phyloP scores from a whole-genome alignment of 345 rosid genomes.

The Hypericum androsaemum region DNA sequence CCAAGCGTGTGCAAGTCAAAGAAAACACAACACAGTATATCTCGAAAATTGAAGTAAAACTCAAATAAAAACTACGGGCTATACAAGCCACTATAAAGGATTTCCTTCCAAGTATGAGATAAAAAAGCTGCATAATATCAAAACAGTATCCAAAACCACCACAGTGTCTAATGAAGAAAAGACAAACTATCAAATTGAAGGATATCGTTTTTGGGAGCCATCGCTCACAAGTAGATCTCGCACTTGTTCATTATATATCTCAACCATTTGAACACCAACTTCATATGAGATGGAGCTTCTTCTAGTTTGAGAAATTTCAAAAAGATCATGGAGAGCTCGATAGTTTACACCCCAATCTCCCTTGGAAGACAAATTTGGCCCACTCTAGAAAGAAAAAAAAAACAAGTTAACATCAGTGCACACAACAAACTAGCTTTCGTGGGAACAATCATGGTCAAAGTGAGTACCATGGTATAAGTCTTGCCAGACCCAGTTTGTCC shows the following conservation, averaged over 20 bases:
- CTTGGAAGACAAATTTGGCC: constrained; percentile 61
- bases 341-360: constrained; percentile 98
- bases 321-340: constrained; percentile 87
- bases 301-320: constrained; percentile 68
- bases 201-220: constrained; percentile 81
- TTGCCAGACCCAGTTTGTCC: constrained; percentile 99
- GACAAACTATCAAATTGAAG: constrained; percentile 24
- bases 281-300: constrained; percentile 59
- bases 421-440: constrained; percentile 10
- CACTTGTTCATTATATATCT: constrained; percentile 96
- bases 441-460: constrained; percentile 6
- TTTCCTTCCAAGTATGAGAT: too few relatives aligned
- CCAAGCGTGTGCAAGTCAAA: constrained; percentile 93
- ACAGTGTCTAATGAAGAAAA: constrained; percentile 5
- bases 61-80: not conserved
- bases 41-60: not conserved
- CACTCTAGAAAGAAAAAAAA: constrained; percentile 44
- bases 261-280: constrained; percentile 97
- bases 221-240: constrained; percentile 73
- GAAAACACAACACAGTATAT: constrained; percentile 15
- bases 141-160: constrained; percentile 3
- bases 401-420: constrained; percentile 5
- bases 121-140: not conserved
- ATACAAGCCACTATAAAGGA: not conserved
- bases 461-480: constrained; percentile 86